Conservation (phyloP, 2,329 filamentous ascomycete genomes). For the Botrytis elliptica region DNA sequence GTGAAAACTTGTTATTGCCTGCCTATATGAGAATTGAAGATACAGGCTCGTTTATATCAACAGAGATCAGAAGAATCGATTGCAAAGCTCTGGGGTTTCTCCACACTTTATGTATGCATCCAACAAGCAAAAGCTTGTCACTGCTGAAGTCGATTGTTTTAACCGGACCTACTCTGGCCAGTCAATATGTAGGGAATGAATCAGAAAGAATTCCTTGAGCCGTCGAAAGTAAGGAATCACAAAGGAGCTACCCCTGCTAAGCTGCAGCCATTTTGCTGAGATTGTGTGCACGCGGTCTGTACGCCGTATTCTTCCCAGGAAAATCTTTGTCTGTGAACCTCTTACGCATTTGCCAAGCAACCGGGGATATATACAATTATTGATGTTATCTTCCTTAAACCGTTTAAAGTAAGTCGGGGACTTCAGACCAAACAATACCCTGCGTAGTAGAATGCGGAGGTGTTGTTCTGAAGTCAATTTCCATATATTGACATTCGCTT, state of each 20-base stretch:
- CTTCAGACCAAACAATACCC: conserved; percentile 8
- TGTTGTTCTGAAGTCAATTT: not conserved
- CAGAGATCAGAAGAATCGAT: conserved; percentile 1
- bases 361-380: conserved; percentile 1
- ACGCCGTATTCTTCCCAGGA: conserved; percentile 8
- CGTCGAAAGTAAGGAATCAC: conserved; percentile 4
- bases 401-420: not conserved
- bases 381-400: not conserved
- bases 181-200: conserved; percentile 5
- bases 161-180: conserved; percentile 17
- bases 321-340: not conserved
- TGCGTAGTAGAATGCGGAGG: not conserved
- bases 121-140: not conserved
- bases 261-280: conserved; percentile 2
- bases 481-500: not conserved
- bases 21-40: conserved; percentile 8
- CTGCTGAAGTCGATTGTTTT: not conserved
- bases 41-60: conserved; percentile 7
- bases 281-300: conserved; percentile 19
- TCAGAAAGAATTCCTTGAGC: not conserved
- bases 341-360: not conserved
- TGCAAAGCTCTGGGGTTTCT: conserved; percentile 2
- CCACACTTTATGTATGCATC: conserved; percentile 14
- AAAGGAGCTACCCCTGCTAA: conserved; percentile 7
- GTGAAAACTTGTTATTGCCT: not conserved